A percentile compares a stretch with the other conserved stretches of the same genome.
phyloP scores from a whole-genome alignment of 148 eudicot genomes.

The Pharnaceum exiguum region DNA sequence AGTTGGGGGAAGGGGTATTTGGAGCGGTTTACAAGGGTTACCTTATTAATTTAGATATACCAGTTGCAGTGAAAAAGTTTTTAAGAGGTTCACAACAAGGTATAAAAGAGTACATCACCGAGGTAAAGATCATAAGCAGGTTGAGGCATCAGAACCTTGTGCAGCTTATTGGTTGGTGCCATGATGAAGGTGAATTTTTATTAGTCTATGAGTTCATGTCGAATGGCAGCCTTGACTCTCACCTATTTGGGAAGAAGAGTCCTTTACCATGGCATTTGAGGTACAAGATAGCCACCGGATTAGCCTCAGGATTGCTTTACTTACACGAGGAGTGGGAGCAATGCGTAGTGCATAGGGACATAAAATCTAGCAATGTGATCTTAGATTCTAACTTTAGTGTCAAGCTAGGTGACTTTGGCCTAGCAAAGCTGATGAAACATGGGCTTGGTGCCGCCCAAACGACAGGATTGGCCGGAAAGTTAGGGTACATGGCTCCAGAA shows the following conservation, averaged over 20 bases:
- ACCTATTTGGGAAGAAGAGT: conserved; percentile 16
- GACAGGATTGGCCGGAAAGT: conserved; percentile 39
- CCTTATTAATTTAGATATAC: conserved; percentile 1
- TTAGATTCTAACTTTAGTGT: conserved; percentile 42
- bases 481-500: conserved; percentile 48
- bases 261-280: conserved; percentile 18
- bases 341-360: conserved; percentile 50
- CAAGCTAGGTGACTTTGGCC: conserved; percentile 57
- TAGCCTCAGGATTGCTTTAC: conserved; percentile 49
- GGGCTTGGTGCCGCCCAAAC: conserved; percentile 34
- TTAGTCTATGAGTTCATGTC: conserved; percentile 41
- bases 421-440: conserved; percentile 48
- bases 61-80: conserved; percentile 29
- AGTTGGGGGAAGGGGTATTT: conserved; percentile 40
- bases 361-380: conserved; percentile 56
- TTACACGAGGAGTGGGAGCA: conserved; percentile 59
- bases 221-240: conserved; percentile 33
- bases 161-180: conserved; percentile 42
- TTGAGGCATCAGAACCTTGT: conserved; percentile 35
- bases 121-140: conserved; percentile 31
- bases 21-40: conserved; percentile 40
- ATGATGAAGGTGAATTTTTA: conserved; percentile 32
- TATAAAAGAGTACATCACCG: conserved; percentile 31
- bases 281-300: conserved; percentile 41
- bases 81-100: conserved; percentile 33